Base-by-base conservation (phyloP, 345 rosid genomes). In the Nasturtium officinale region DNA sequence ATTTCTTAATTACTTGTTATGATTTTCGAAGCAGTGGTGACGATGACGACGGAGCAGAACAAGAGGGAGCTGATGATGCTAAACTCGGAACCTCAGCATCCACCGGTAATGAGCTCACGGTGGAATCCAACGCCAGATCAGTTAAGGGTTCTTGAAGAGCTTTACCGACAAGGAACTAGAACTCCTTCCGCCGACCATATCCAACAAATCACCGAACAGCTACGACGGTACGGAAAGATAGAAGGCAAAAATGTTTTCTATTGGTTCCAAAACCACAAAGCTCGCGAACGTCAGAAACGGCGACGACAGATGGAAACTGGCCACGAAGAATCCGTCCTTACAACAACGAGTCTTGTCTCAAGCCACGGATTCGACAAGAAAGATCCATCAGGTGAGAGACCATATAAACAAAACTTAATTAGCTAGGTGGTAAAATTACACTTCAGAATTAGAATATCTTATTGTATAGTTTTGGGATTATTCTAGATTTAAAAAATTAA, bases 261-360 rank as follows among this genome's bases (percentile, higher is more conserved):
- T 80, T 93, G 98, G 98, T 94, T 94, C 58, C 98, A 94, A 71
- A 94, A 94, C 73, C 98, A 94, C 77, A 94, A 94, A 85, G 97
- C 98, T 5, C 84, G 98, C 29, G 97, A 92, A 43, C 83, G 97
- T 17, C 96, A 86, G 60, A 90, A 88, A 74, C 87, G 94, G 1
- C 87, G 97, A 46, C 90, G 96, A 46, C 91, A 91, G 71, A 82
- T 90, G 93, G 97, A 95, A 69, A 84, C 83, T 35, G 67, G 57
- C 12, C 50, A 61, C 12, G 81, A 73, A 17, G 69, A 73, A 61
- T 13, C 62, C 42, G 10, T 46, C 30, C 28, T 57, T 20, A 46
- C 56, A 13, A 56, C 90, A 65, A 67, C 74, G 45, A 42, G 21
- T 67, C 69, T 67, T 68, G 51, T 68, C 69, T 32, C 79, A 23